Evolutionary conservation across 31 red algal genomes (phyloP), one percentile per base, ranked within the genome.

Genomic region (Asparagopsis taxiformis): DNA sequence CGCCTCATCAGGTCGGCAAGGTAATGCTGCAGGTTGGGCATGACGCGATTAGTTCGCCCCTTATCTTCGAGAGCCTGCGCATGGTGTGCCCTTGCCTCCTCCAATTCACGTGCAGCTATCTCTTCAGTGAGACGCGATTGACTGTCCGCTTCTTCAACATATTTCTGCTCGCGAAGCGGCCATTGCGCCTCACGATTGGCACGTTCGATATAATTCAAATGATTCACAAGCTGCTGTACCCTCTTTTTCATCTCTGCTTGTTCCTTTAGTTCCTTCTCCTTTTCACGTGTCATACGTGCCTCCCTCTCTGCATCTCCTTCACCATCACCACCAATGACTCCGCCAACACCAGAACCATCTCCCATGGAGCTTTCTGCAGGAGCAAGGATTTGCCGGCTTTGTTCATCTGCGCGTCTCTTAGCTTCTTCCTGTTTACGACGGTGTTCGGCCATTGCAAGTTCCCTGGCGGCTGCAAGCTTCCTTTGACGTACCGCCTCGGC

Each of bases 191-290:
- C 88, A 43, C 87, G 82, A 10, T 59, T 67, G n/a, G 96, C 87
- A 54, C 91, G 91, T 28, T 89, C 87, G 36, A 89, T 75, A 49
- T 93, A 82, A 68, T 99, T 90, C 41, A 99, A 64, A 48, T 87
- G 76, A 1, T 53, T 55, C 3, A 84, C 85, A 9, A 92, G 44
- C 38, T 82, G 70, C 31, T 76, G 68, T 6, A 94, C 36, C 30
- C 89, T 75, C 75, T 95, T 85, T 71, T 95, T 93, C 24, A 80
- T 54, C 26, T 92, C 87, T 22, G 72, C 79, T 23, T 79, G 68
- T 37, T 87, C 70, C 55, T 74, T 83, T 29, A 95, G 31, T 33
- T 94, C 77, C 59, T 91, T 90, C 74, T 92, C 91, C 65, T 92
- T 87, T 46, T 95, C 79, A 49, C 77, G 71, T 6, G 79, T 91